A percentile compares a stretch with the other conserved stretches of the same genome.
Conservation (phyloP, 1,284 basidiomycete genomes). For the Heterobasidion annosum region DNA sequence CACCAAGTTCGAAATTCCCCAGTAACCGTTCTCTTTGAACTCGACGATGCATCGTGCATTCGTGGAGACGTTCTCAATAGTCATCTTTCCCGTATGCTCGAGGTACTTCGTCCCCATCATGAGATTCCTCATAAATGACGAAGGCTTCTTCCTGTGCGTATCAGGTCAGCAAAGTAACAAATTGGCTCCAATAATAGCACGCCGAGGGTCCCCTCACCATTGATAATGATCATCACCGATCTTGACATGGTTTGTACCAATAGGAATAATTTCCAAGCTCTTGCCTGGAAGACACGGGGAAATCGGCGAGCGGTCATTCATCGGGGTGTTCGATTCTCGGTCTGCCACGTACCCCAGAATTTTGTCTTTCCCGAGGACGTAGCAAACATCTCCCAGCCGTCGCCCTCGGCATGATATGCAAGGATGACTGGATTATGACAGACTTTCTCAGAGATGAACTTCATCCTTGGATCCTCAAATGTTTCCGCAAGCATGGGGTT, state of each 20-base stretch:
- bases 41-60: constrained; percentile 58
- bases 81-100: constrained; percentile 73
- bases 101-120: constrained; percentile 88
- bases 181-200: not conserved
- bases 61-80: constrained; percentile 53
- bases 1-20: constrained; percentile 71
- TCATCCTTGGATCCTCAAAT: constrained; percentile 74
- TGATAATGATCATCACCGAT: constrained; percentile 59
- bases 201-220: constrained; percentile 37
- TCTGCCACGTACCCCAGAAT: constrained; percentile 65
- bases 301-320: constrained; percentile 12
- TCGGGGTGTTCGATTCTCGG: constrained; percentile 13
- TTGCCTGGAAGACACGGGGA: constrained; percentile 42
- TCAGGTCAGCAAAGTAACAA: not conserved
- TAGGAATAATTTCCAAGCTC: constrained; percentile 75
- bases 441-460: constrained; percentile 85
- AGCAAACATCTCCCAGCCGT: constrained; percentile 64
- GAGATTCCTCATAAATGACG: constrained; percentile 82
- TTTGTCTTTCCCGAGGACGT: constrained; percentile 77
- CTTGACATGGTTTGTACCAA: constrained; percentile 57
- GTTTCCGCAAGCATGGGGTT: constrained; percentile 88
- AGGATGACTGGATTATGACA: constrained; percentile 79
- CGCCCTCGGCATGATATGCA: constrained; percentile 77
- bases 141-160: constrained; percentile 64
- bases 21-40: constrained; percentile 82